Evolutionary conservation across 140 eudicot genomes (phyloP), one percentile per base, ranked within the genome.

Genomic region (Oenanthe javanica): DNA sequence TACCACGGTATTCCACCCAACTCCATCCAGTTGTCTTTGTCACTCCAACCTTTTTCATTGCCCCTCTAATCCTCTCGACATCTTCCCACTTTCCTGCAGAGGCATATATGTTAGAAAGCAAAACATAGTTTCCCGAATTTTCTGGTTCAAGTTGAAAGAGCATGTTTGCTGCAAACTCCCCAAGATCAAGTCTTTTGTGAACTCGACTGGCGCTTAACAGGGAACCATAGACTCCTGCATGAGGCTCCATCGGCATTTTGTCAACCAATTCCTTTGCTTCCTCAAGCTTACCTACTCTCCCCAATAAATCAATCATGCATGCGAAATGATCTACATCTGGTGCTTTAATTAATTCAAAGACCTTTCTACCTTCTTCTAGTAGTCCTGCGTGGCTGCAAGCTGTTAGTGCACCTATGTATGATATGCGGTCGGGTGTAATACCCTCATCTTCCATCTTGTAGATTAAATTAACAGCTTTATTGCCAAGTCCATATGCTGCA

Each of bases 321-420:
- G 97, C 93, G 51, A 89, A 93, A 82, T 93, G 97, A 83, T 93
- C 95, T 47, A 83, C 85, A 59, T 89, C 92, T 40, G 98, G 98
- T 50, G 43, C 61, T 16, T 67, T 55, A 49, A 93, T 93, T 23
- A 89, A 89, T 31, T 86, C 86, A 82, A 93, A 93, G 3, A 93
- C 88, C 61, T 83, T 77, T 79, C 49, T 72, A 61, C 98, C 98
- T 83, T 89, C 89, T 80, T 89, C 82, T 80, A 89, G 77, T 66
- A 89, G 63, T 23, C 98, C 98, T 23, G 90, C 88, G 67, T 93
- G 98, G 77, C 98, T 93, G 81, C 98, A 93, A 14, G 97, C 97
- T 50, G 97, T 93, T 82, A 93, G 82, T 48, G 84, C 88, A 21
- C 90, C 87, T 5, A 91, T 89, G 78, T 89, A 87, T 45, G 98